A percentile compares a stretch with the other conserved stretches of the same genome.
These are phyloP conservation scores for Arctostaphylos glauca DNA, from an alignment of 148 eudicot species.

Conservation along the genomic window DNA sequence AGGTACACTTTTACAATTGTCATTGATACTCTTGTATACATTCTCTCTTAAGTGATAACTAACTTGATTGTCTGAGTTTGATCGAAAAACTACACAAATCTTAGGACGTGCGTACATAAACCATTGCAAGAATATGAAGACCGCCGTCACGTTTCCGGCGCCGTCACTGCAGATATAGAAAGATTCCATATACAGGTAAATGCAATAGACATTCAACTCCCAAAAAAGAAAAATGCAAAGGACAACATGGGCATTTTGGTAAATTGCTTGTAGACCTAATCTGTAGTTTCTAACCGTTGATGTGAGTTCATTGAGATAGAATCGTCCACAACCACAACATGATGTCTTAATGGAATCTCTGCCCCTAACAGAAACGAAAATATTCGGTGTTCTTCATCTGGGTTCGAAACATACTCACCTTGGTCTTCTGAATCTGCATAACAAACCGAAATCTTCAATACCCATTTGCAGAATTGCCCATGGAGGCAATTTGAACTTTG, in stretches of 20 bases:
- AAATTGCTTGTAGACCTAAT: neutral
- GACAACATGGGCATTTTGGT: neutral
- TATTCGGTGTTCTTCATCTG: conserved; percentile 15
- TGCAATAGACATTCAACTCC: no score
- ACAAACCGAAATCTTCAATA: conserved; percentile 19
- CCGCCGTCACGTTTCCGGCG: no score
- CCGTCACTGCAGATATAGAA: no score
- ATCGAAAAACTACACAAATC: no score
- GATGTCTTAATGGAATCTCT: conserved; percentile 13
- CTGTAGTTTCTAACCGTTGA: neutral
- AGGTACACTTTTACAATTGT: no score
- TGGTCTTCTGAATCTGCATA: neutral
- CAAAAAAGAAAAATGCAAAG: no score
- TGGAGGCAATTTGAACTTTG: conserved; percentile 28
- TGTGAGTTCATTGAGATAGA: neutral
- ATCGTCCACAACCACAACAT: neutral
- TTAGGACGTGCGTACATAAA: no score
- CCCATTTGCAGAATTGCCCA: conserved; percentile 33
- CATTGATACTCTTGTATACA: no score
- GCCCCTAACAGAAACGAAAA: conserved; percentile 14
- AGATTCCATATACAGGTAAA: no score
- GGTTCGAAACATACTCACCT: conserved; percentile 1
- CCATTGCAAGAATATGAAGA: no score
- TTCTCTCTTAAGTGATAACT: no score
- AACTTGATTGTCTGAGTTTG: no score